Evolutionary conservation across 306 rosid genomes (phyloP), one percentile per base, ranked within the genome.

Genomic region (Vigna angularis): DNA sequence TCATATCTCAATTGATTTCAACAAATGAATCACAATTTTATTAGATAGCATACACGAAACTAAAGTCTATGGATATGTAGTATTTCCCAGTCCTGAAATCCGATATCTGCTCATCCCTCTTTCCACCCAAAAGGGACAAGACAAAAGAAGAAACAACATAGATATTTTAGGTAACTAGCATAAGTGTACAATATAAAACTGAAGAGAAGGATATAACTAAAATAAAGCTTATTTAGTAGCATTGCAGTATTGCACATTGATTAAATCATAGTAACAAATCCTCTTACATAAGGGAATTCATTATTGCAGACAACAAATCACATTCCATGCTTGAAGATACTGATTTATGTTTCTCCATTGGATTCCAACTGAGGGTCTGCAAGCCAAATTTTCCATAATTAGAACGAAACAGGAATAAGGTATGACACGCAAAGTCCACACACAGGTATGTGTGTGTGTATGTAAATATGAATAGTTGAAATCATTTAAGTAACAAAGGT

Each of bases 271-370:
- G 47, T 28, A 24, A 26, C 55, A 73, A 73, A 57, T 57, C 50
- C 56, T 75, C 75, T 57, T 69, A 78, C 63, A 52, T 12, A 82
- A 70, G 68, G 28, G 44, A 76, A 82, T 38, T 82, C 79, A 52
- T 74, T 45, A 66, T n/a, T 63, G 22, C 67, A 34, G 16, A 71
- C 40, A 66, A 64, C 20, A 26, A 6, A 50, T 75, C 32, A 28
- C 34, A 51, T 44, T 49, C 68, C 68, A 45, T 18, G 68, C 52
- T 61, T 49, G 67, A 61, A 12, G 67, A 57, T 55, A 57, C n/a
- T 22, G 51, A 61, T 70, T 49, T 50, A 75, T 49, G 55, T 36
- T 58, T 66, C 71, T 28, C 26, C 36, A 9, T 52, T 51, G 32
- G 57, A 50, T 49, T 53, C 78, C 56, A 11, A 45, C 16, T 44